Conservation (phyloP, 805 yeast species). For the Schwanniomyces yamadae region DNA sequence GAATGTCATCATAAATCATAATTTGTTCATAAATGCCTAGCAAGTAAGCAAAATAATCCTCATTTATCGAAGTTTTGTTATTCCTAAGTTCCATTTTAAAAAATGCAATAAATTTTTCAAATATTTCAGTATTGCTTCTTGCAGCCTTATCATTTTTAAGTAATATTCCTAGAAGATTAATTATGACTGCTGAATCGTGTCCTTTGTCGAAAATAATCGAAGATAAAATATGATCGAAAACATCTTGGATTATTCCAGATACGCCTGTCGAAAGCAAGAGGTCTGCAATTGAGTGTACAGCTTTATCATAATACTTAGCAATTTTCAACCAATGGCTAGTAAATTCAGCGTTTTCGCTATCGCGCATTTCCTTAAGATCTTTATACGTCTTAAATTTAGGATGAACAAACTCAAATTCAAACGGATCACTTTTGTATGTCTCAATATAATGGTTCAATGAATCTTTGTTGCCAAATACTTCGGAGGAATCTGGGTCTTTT, state of each 20-base stretch:
- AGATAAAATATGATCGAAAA: constrained; percentile 13
- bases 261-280: constrained; percentile 11
- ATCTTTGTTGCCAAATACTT: constrained; percentile 12
- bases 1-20: constrained; percentile 51
- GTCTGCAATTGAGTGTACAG: constrained; percentile 20
- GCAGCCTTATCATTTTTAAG: constrained; percentile 13
- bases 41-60: constrained; percentile 60
- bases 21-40: constrained; percentile 56
- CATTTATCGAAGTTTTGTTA: constrained; percentile 18
- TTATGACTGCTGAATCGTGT: constrained; percentile 9
- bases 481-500: constrained; percentile 18
- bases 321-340: constrained; percentile 17
- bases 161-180: constrained; percentile 12
- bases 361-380: constrained; percentile 11
- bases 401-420: constrained; percentile 12
- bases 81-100: constrained; percentile 25
- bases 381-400: constrained; percentile 7
- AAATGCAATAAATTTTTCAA: constrained; percentile 34
- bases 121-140: constrained; percentile 8
- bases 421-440: constrained; percentile 4
- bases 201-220: constrained; percentile 10
- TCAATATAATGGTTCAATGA: constrained; percentile 15
- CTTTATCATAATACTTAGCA: constrained; percentile 17
- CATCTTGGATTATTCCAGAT: constrained; percentile 7
- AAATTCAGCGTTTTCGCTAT: constrained; percentile 7